Conservation (phyloP, 129 eudicot genomes). For the Saposhnikovia divaricata region DNA sequence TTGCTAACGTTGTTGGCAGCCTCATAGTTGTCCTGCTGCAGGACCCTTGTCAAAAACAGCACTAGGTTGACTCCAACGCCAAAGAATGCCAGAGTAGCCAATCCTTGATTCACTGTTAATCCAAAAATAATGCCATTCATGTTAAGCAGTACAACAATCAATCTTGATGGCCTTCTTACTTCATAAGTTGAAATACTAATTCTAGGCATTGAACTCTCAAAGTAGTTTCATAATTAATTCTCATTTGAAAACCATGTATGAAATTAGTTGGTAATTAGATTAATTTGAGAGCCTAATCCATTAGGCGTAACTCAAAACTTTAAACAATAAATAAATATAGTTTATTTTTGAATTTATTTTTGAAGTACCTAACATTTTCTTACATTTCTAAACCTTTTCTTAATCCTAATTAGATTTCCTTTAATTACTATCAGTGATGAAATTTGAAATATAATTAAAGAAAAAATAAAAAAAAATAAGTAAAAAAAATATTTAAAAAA, state of each 20-base stretch:
- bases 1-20: conserved; percentile 97
- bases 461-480: too few relatives aligned
- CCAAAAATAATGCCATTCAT: conserved; percentile 7
- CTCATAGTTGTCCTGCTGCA: conserved; percentile 77
- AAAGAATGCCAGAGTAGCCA: conserved; percentile 89
- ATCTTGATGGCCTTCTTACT: not conserved
- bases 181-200: too few relatives aligned
- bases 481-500: too few relatives aligned
- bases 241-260: not conserved
- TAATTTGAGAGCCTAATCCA: not conserved
- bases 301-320: not conserved
- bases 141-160: not conserved
- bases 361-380: too few relatives aligned
- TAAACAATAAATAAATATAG: too few relatives aligned
- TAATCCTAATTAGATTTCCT: not conserved
- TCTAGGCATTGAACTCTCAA: not conserved
- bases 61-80: conserved; percentile 98
- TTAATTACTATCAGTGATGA: not conserved
- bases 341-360: too few relatives aligned
- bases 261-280: not conserved
- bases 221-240: not conserved
- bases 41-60: conserved; percentile 78
- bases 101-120: conserved; percentile 79
- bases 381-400: not conserved
- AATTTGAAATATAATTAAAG: too few relatives aligned